Percentiles rank a stretch among this genome's conserved stretches.
phyloP scores from a whole-genome alignment of 805 yeast species.

The Teunomyces panamensis region DNA sequence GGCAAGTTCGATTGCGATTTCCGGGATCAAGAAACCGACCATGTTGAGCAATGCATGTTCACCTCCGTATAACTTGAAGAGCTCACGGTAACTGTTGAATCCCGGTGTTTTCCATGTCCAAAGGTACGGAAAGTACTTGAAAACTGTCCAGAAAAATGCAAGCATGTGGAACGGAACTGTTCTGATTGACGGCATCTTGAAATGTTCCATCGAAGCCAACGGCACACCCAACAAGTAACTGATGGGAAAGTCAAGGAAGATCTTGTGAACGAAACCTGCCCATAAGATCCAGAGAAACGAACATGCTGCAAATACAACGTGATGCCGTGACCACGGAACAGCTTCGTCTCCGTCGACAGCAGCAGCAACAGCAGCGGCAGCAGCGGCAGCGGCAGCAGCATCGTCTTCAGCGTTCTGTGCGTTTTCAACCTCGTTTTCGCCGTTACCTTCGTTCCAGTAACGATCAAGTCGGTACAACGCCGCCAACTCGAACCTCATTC shows the following conservation, averaged over 20 bases:
- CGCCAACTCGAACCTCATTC: slow-evolving; percentile 14
- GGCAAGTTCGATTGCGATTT: neutral
- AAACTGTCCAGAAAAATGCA: slow-evolving; percentile 18
- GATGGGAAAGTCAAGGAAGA: slow-evolving; percentile 21
- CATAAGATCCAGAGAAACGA: slow-evolving; percentile 15
- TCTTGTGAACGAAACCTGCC: slow-evolving; percentile 17
- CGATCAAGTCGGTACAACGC: slow-evolving; percentile 4
- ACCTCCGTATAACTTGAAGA: neutral
- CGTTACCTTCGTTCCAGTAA: neutral
- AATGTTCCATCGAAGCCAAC: neutral
- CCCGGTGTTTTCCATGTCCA: neutral
- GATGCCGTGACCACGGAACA: neutral
- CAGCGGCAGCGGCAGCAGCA: neutral
- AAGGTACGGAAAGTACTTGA: slow-evolving; percentile 11
- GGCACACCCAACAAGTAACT: slow-evolving; percentile 5
- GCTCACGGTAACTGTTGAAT: neutral
- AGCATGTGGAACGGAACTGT: slow-evolving; percentile 13
- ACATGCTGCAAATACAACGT: neutral
- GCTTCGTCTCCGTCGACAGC: neutral
- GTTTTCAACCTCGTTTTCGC: neutral
- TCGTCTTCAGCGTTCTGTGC: neutral
- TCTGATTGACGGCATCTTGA: slow-evolving; percentile 1
- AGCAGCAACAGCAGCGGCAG: neutral
- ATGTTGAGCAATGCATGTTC: neutral
- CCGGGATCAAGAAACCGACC: neutral